A percentile compares a stretch with the other conserved stretches of the same genome.
phyloP scores from a whole-genome alignment of 2,329 filamentous ascomycete species.

The Elsinoe batatas region DNA sequence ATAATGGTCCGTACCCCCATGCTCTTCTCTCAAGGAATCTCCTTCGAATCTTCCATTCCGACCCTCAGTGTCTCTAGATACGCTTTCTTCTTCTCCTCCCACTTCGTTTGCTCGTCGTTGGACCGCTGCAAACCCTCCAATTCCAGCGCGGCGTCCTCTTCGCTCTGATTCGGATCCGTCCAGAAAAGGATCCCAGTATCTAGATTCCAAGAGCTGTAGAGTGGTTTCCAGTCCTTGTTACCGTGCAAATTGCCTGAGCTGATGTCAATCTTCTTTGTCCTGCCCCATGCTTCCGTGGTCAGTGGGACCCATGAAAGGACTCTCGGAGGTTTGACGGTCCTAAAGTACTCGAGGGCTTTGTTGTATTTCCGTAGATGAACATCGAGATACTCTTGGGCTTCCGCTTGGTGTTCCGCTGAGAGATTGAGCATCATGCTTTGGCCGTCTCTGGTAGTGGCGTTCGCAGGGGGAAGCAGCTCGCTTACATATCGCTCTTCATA shows the following conservation, averaged over 20 bases:
- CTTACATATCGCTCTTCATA: background rate
- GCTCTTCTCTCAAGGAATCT: background rate
- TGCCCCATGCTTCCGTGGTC: slow-evolving; percentile 2
- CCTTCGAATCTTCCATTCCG: background rate
- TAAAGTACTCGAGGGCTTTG: background rate
- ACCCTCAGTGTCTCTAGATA: background rate
- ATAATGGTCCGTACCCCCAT: background rate
- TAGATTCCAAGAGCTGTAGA: slow-evolving; percentile 4
- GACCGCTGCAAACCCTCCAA: background rate
- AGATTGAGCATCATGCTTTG: background rate
- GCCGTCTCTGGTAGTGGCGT: background rate
- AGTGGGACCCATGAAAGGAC: background rate
- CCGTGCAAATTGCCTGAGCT: slow-evolving; percentile 5
- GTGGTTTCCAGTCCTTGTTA: slow-evolving; percentile 2
- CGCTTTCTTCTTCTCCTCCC: background rate
- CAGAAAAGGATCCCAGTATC: background rate
- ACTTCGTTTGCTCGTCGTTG: background rate
- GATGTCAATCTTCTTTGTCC: slow-evolving; percentile 2
- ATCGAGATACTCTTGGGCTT: background rate
- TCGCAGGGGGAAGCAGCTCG: background rate
- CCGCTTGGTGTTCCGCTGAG: background rate
- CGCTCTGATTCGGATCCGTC: background rate
- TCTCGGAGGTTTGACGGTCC: slow-evolving; percentile 1
- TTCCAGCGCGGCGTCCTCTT: background rate
- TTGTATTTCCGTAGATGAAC: background rate